Base-by-base conservation (phyloP, 2,329 filamentous ascomycete genomes). In the Penicillium sp. region DNA sequence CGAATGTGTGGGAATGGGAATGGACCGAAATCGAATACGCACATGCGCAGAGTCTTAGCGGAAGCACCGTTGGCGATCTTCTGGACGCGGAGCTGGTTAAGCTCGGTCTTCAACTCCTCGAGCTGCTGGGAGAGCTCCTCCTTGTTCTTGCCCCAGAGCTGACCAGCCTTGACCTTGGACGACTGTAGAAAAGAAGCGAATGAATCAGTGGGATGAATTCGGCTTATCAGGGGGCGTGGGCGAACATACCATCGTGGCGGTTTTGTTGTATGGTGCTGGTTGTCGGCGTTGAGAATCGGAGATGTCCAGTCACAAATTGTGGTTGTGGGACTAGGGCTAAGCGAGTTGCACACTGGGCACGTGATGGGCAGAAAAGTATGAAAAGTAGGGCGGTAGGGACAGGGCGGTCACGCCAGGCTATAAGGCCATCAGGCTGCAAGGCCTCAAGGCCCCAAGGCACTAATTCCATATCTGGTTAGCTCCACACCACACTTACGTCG, bases 101-200 rank as follows among this genome's bases (percentile, higher is more conserved):
- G 88, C 85, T 99, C 95, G 66, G 88, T 87, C 90, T 97, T 96
- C 78, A 96, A 85, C 81, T 96, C 92, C 72, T 87, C 87, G 76
- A 97, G 88, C 81, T 96, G 92, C 87, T 94, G 96, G 77, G 87
- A 86, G 81, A 99, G 86, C 75, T 99, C 95, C 77, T 96, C 91
- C 89, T 97, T 97, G 89, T 86, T 92, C 91, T 99, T 99, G 84
- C 87, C 87, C 94, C 94, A 97, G 81, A 99, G 91, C 83, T 90
- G 86, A 83, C 86, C 87, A 80, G 93, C 88, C 90, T 97, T 97
- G 82, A 99, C 91, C 87, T 87, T 87, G 71, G 79, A 80, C 78
- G 85, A 87, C 83, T 86, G 70, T 48, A 66, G 58, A 51, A 56
- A 60, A 45, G 52, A 61, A 54, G 55, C 43, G 52, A 61, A 52